Evolutionary conservation across 1,284 basidiomycete genomes (phyloP), one percentile per base, ranked within the genome.

Genomic region (Sanghuangporus weigelae): DNA sequence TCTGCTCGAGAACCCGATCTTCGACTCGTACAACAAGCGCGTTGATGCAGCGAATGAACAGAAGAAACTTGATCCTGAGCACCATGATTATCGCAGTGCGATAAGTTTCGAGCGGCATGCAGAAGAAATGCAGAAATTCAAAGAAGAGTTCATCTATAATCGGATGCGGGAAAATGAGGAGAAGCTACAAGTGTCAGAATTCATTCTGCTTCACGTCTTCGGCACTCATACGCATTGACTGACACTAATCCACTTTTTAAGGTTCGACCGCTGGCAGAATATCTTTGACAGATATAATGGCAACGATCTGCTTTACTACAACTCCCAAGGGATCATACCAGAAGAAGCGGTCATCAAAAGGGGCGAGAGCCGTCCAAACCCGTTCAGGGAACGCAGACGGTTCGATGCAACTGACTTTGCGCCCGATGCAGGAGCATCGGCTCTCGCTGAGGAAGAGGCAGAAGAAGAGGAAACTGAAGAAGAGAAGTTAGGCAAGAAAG

Each of bases 1-100:
- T 8, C 79, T 99, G n/a, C 85, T 99, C 42, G 94, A 98, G 75
- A 85, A 94, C 69, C 96, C 96, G 1, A 85, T 96, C 67, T 96
- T 94, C 71, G 82, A 87, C 58, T 85, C 84, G 7, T 96, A 96
- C 78, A 93, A 90, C 73, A 76, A 76, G 63, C 83, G 82, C 63
- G 82, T 94, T 68, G 75, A 71, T 7, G 78, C 77, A 11, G 78
- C 81, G 57, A 95, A 93, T 74, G 77, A 83, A 26, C 68, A 69
- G 21, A 68, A 70, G 63, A 83, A 84, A 55, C 72, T 85, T 19
- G 70, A 79, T 40, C 74, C 78, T 35, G 72, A 78, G 21, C 79
- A 87, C 70, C 73, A 79, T 36, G 82, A 87, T 57, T 85, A 83
- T 72, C 81, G 88, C 57, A 81, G 82, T 6, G 77, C 81, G 5